Evolutionary conservation across 768 basidiomycete species (phyloP), one percentile per base, ranked within the genome.

Genomic region (Punctularia strigosozonata): DNA sequence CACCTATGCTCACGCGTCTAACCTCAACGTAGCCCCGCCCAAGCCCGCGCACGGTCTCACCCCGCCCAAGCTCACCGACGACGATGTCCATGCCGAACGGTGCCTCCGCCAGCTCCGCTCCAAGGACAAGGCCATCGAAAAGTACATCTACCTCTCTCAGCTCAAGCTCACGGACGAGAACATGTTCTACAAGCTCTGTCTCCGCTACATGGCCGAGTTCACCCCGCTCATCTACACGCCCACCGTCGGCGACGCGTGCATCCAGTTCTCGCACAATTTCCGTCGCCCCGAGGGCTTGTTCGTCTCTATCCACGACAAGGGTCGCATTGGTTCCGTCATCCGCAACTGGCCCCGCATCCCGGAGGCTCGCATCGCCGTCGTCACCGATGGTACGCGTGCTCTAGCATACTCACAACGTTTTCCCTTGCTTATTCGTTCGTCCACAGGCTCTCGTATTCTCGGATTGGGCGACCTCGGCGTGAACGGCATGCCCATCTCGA

Each of bases 191-290:
- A 69, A 68, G 34, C 65, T 90, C 12, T 79, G 84, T 56, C 57
- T 82, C 31, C 65, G 68, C 31, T 68, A 88, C 54, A 77, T 89
- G 73, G 49, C 73, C 21, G 74, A 72, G 53, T 60, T 76, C 39
- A 71, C 69, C 10, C 89, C 90, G 12, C 68, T 91, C 31, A 87
- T 94, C 40, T 94, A 92, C 56, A 94, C 90, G 0, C 90, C 90
- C 0, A 88, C 85, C 12, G 88, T 94, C 21, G 90, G 90, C 19
- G 87, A 92, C 49, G 90, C 89, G 3, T 91, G 88, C 53, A 55
- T 86, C 47, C 80, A 86, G 50, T 90, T 75, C 62, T 83, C 80
- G 17, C 75, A 80, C 43, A 87, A 79, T 46, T 87, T 78, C 54
- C 66, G 81, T 46, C 68, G 71, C 28, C 75, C 83, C 0, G 83